A percentile compares a stretch with the other conserved stretches of the same genome.
Conservation (phyloP, 2,329 filamentous ascomycete genomes). For the Aulographum hederae region DNA sequence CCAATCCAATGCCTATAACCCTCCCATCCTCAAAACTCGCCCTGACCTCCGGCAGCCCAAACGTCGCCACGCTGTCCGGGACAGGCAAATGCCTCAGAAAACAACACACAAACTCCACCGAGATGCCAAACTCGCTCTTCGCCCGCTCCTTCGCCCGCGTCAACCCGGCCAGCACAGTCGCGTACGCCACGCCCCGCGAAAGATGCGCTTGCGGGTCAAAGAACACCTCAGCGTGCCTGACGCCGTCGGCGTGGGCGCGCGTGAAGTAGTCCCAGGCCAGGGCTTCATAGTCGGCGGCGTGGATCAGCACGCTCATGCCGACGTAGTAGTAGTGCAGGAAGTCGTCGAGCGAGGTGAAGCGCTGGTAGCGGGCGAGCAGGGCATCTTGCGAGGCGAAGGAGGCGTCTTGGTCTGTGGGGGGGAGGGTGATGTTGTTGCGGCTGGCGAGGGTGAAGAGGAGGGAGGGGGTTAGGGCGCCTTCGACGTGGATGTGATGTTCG, state of each 20-base stretch:
- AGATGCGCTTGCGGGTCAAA: constrained; percentile 67
- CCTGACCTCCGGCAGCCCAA: constrained; percentile 25
- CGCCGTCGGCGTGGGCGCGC: constrained; percentile 42
- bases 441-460: constrained; percentile 52
- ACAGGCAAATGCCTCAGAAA: constrained; percentile 53
- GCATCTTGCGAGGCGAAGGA: constrained; percentile 43
- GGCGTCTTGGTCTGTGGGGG: constrained; percentile 34
- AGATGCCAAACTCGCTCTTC: constrained; percentile 42
- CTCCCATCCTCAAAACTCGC: constrained; percentile 29
- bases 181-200: constrained; percentile 41
- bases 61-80: constrained; percentile 32
- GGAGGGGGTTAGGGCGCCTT: constrained; percentile 53
- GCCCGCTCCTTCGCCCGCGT: constrained; percentile 40
- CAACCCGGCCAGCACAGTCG: constrained; percentile 46
- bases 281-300: constrained; percentile 49
- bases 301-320: constrained; percentile 51
- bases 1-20: constrained; percentile 47
- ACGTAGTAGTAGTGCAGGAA: constrained; percentile 67
- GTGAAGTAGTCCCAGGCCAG: constrained; percentile 56
- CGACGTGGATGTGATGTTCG: constrained; percentile 67
- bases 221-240: constrained; percentile 60
- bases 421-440: constrained; percentile 45
- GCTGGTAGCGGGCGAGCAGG: constrained; percentile 43
- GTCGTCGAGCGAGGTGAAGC: constrained; percentile 55
- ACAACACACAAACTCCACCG: constrained; percentile 50